phyloP scores from a whole-genome alignment of 2,329 filamentous ascomycete genomes.

The Sordariomycetes sp. region DNA sequence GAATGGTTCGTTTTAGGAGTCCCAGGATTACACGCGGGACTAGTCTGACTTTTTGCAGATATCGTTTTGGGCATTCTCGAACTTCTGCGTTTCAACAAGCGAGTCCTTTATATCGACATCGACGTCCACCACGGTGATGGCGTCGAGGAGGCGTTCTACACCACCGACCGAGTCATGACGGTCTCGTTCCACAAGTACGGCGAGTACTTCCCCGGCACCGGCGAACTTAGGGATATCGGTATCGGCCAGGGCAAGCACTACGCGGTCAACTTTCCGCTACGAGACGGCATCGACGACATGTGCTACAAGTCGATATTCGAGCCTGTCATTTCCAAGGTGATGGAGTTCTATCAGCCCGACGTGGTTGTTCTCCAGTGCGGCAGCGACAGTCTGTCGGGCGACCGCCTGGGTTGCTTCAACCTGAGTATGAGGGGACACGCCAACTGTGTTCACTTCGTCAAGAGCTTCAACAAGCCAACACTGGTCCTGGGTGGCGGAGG shows the following conservation, averaged over 20 bases:
- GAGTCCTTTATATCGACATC: slow-evolving; percentile 96
- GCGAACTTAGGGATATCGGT: slow-evolving; percentile 74
- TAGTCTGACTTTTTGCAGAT: slow-evolving; percentile 36
- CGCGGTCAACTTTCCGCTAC: slow-evolving; percentile 79
- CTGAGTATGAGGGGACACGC: slow-evolving; percentile 93
- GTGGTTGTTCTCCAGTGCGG: slow-evolving; percentile 95
- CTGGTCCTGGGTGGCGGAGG: slow-evolving; percentile 92
- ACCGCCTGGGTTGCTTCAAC: slow-evolving; percentile 93
- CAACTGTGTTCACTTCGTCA: slow-evolving; percentile 85
- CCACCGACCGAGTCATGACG: slow-evolving; percentile 84
- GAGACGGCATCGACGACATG: slow-evolving; percentile 81
- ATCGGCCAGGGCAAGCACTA: slow-evolving; percentile 83
- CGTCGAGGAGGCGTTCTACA: slow-evolving; percentile 88
- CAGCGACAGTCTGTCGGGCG: slow-evolving; percentile 86
- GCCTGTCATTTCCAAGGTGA: slow-evolving; percentile 74
- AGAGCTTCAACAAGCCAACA: slow-evolving; percentile 70
- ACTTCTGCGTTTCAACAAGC: slow-evolving; percentile 76
- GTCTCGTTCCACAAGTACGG: slow-evolving; percentile 95
- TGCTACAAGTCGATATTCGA: slow-evolving; percentile 89
- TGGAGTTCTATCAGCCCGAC: slow-evolving; percentile 77
- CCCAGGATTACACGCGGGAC: neutral
- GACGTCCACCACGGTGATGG: slow-evolving; percentile 91
- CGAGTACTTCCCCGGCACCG: slow-evolving; percentile 89
- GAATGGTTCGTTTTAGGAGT: slow-evolving; percentile 47
- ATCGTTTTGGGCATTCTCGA: slow-evolving; percentile 94